These are phyloP conservation scores for Zygnema cylindricum DNA, from an alignment of 139 green algal species.

Conservation along the genomic window DNA sequence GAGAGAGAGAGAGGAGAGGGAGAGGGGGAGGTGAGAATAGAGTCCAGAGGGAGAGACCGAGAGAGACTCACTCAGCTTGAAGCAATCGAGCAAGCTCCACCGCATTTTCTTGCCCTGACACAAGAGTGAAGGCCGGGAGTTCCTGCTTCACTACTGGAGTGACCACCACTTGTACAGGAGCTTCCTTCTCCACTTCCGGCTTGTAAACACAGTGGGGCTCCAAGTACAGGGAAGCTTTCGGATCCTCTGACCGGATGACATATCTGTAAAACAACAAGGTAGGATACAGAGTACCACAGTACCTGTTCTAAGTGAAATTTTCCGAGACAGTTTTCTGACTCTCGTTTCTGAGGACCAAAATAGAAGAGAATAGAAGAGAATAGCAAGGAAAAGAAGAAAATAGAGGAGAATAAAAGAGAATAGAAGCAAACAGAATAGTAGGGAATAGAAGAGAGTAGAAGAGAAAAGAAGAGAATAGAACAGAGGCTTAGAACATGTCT, in stretches of 20 bases:
- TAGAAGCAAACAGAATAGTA: background rate
- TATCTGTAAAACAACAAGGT: constrained; percentile 37
- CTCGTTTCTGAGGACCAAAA: no score
- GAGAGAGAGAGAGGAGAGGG: background rate
- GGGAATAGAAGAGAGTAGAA: background rate
- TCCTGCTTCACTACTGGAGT: constrained; percentile 53
- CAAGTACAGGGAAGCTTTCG: constrained; percentile 41
- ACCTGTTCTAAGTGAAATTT: no score
- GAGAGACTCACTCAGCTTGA: constrained; percentile 38
- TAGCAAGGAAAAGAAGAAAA: background rate
- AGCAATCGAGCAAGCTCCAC: constrained; percentile 17
- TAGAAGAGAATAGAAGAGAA: background rate
- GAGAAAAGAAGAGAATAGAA: background rate
- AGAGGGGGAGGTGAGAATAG: background rate
- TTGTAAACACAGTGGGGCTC: constrained; percentile 58
- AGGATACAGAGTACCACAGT: no score
- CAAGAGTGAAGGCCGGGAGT: constrained; percentile 34
- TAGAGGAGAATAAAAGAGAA: no score
- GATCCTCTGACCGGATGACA: background rate
- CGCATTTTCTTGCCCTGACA: constrained; percentile 47
- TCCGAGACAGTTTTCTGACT: no score
- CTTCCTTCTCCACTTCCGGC: constrained; percentile 27
- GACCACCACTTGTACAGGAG: constrained; percentile 39
- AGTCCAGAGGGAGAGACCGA: background rate
- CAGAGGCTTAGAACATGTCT: background rate